Conservation (phyloP, 176 grass and related monocot genomes). For the Paspalum notatum region DNA sequence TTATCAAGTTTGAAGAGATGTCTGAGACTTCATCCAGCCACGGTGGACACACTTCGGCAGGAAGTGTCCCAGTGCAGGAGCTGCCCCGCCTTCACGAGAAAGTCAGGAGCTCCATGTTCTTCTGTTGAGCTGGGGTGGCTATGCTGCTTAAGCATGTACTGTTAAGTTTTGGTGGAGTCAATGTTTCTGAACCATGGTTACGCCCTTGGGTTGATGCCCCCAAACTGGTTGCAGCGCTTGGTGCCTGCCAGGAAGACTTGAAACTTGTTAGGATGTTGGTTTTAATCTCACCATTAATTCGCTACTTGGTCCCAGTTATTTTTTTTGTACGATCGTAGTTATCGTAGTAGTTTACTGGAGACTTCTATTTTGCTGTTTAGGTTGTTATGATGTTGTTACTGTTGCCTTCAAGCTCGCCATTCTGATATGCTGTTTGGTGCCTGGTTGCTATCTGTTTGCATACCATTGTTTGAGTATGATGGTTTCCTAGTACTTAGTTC, state of each 20-base stretch:
- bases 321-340: no score
- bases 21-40: slow-evolving; percentile 77
- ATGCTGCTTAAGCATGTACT: no score
- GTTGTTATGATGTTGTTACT: no score
- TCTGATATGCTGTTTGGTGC: no score
- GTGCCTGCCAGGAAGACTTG: not conserved
- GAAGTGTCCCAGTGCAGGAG: slow-evolving; percentile 55
- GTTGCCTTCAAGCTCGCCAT: no score
- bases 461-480: no score
- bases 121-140: slow-evolving; percentile 67
- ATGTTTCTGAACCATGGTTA: not conserved
- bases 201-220: not conserved
- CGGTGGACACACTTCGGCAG: slow-evolving; percentile 41
- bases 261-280: not conserved
- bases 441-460: no score
- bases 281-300: no score
- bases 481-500: no score
- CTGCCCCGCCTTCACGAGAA: slow-evolving; percentile 81
- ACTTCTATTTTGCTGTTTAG: no score
- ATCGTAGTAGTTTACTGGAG: no score
- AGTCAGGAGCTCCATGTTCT: slow-evolving; percentile 86
- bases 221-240: not conserved
- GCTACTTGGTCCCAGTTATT: no score
- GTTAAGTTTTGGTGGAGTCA: not conserved
- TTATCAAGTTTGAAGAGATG: slow-evolving; percentile 85